A percentile compares a stretch with the other conserved stretches of the same genome.
Conservation (phyloP, 1,284 basidiomycete genomes). For the Lentinula novae-zelandiae region DNA sequence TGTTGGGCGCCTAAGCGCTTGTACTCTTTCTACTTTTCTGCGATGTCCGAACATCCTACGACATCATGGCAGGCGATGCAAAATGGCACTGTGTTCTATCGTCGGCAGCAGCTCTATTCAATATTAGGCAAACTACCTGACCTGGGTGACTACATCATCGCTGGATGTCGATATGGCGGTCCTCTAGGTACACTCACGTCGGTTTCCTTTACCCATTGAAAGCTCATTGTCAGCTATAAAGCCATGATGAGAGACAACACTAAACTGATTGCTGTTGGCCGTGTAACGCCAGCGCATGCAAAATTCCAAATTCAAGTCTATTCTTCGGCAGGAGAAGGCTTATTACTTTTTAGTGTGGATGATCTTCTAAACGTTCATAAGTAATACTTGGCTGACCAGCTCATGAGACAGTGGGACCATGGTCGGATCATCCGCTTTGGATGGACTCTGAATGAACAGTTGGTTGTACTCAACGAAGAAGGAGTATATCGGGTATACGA, state of each 20-base stretch:
- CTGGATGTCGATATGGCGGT: conserved; percentile 84
- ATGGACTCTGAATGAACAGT: conserved; percentile 77
- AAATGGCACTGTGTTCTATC: conserved; percentile 75
- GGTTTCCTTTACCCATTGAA: neutral
- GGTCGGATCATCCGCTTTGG: conserved; percentile 78
- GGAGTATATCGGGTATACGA: conserved; percentile 90
- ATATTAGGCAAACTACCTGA: conserved; percentile 79
- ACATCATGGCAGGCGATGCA: conserved; percentile 78
- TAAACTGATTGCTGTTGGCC: conserved; percentile 76
- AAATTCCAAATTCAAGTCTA: conserved; percentile 79
- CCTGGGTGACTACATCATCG: conserved; percentile 77
- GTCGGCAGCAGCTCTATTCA: conserved; percentile 80
- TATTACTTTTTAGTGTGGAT: conserved; percentile 70
- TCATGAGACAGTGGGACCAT: conserved; percentile 71
- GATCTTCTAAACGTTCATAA: conserved; percentile 24
- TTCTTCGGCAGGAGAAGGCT: conserved; percentile 67
- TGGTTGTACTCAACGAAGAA: conserved; percentile 89
- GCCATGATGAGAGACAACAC: conserved; percentile 87
- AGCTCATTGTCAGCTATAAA: conserved; percentile 24
- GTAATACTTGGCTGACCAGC: conserved; percentile 2
- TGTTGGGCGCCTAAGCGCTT: neutral
- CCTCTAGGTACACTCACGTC: conserved; percentile 66
- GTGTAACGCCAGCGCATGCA: conserved; percentile 53
- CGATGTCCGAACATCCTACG: conserved; percentile 66
- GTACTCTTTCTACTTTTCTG: neutral